phyloP scores from a whole-genome alignment of 768 basidiomycete species.

The Lactifluus pinguis region DNA sequence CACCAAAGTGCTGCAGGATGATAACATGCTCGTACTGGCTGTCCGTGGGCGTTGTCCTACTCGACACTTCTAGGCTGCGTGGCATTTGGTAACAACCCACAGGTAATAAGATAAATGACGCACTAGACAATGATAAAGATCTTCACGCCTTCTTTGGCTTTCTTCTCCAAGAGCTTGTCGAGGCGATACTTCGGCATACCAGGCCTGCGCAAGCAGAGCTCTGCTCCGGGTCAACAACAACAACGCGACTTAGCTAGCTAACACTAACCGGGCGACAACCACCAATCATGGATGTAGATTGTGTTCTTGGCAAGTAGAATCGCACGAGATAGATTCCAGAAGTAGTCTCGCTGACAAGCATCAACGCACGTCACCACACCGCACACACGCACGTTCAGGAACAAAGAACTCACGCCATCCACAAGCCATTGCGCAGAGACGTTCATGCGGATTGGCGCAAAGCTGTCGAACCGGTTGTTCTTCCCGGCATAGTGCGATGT shows the following conservation, averaged over 20 bases:
- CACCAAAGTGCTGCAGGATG: not conserved
- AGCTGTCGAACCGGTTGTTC: slow-evolving; percentile 85
- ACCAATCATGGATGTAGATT: slow-evolving; percentile 98
- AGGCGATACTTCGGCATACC: slow-evolving; percentile 78
- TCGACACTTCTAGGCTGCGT: slow-evolving; percentile 87
- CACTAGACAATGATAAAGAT: slow-evolving; percentile 93
- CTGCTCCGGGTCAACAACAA: slow-evolving; percentile 28
- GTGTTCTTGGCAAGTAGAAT: slow-evolving; percentile 79
- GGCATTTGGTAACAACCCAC: not conserved
- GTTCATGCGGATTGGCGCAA: slow-evolving; percentile 86
- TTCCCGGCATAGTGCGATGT: slow-evolving; percentile 67
- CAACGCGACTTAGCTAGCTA: not conserved
- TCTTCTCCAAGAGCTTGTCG: slow-evolving; percentile 77
- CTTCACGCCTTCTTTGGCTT: slow-evolving; percentile 93
- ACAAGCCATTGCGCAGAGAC: slow-evolving; percentile 98
- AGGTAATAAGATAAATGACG: slow-evolving; percentile 23
- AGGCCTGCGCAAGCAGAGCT: slow-evolving; percentile 80
- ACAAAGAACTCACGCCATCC: slow-evolving; percentile 63
- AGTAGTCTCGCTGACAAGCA: slow-evolving; percentile 75
- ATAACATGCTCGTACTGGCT: slow-evolving; percentile 54
- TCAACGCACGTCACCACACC: slow-evolving; percentile 1
- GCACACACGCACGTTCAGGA: not conserved
- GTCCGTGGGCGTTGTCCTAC: slow-evolving; percentile 86
- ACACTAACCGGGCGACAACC: slow-evolving; percentile 74
- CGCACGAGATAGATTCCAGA: slow-evolving; percentile 93